These are phyloP conservation scores for Penicillium fuscoglaucum DNA, from an alignment of 2,329 filamentous ascomycete genomes.

Conservation along the genomic window DNA sequence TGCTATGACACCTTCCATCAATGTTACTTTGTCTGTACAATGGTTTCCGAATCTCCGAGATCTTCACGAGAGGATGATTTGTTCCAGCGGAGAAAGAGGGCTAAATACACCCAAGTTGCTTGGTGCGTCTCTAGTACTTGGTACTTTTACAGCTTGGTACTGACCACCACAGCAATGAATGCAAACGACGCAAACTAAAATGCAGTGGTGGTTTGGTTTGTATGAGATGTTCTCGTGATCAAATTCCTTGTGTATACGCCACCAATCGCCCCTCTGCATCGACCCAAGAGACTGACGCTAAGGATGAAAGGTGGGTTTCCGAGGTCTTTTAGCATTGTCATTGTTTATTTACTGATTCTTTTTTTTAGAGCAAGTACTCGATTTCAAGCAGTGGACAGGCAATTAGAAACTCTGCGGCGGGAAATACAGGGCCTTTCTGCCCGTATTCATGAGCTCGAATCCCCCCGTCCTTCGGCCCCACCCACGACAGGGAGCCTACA, in stretches of 20 bases:
- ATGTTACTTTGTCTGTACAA: neutral
- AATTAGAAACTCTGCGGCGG: slow-evolving; percentile 30
- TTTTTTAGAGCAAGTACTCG: slow-evolving; percentile 17
- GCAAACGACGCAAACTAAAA: slow-evolving; percentile 73
- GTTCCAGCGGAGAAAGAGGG: slow-evolving; percentile 28
- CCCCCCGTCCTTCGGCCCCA: slow-evolving; percentile 15
- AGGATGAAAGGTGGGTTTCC: slow-evolving; percentile 24
- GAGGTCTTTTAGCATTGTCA: too few relatives aligned
- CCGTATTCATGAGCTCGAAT: slow-evolving; percentile 32
- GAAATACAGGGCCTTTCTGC: slow-evolving; percentile 34
- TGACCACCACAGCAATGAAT: slow-evolving; percentile 60
- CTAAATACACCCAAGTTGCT: slow-evolving; percentile 39
- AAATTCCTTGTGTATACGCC: slow-evolving; percentile 65
- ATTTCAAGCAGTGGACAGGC: slow-evolving; percentile 30
- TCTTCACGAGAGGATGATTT: neutral
- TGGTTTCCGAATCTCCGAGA: neutral
- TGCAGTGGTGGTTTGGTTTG: slow-evolving; percentile 71
- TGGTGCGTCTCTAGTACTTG: slow-evolving; percentile 27
- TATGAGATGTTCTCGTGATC: slow-evolving; percentile 62
- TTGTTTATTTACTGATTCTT: neutral
- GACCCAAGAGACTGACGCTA: slow-evolving; percentile 10
- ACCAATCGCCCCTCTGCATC: slow-evolving; percentile 56
- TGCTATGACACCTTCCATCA: neutral
- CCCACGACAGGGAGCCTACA: slow-evolving; percentile 19
- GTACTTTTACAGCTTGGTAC: neutral